Conservation (phyloP, 768 basidiomycete species). For the Tricholoma matsutake region DNA sequence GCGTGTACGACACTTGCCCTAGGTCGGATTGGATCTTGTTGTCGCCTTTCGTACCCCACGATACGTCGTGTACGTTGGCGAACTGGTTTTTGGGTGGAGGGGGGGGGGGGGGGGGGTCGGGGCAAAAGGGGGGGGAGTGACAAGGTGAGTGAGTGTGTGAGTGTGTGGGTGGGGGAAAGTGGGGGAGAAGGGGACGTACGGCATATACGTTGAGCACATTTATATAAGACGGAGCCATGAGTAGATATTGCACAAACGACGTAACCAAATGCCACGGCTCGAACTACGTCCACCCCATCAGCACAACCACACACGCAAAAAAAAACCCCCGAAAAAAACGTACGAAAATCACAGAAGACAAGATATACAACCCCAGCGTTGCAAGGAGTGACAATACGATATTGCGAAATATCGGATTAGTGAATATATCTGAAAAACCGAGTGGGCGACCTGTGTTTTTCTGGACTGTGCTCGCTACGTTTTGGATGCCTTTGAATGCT, state of each 20-base stretch:
- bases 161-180: neutral
- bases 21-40: slow-evolving; percentile 84
- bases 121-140: no score
- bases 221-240: slow-evolving; percentile 94
- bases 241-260: slow-evolving; percentile 86
- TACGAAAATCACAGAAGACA: slow-evolving; percentile 83
- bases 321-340: slow-evolving; percentile 31
- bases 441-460: slow-evolving; percentile 40
- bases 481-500: slow-evolving; percentile 75
- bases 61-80: slow-evolving; percentile 87
- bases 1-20: slow-evolving; percentile 36
- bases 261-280: slow-evolving; percentile 99
- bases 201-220: slow-evolving; percentile 91
- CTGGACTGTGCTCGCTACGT: slow-evolving; percentile 39
- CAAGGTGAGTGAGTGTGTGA: slow-evolving; percentile 21
- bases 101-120: neutral
- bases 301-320: neutral
- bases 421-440: slow-evolving; percentile 58
- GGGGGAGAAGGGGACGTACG: slow-evolving; percentile 31
- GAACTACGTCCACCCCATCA: slow-evolving; percentile 52
- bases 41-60: slow-evolving; percentile 96
- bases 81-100: slow-evolving; percentile 42
- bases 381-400: slow-evolving; percentile 84
- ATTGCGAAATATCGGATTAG: slow-evolving; percentile 79
- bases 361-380: slow-evolving; percentile 85